Percentiles rank a stretch among this genome's conserved stretches.
Conservation (phyloP, 495 filamentous ascomycete species). For the Penicillium angulare region DNA sequence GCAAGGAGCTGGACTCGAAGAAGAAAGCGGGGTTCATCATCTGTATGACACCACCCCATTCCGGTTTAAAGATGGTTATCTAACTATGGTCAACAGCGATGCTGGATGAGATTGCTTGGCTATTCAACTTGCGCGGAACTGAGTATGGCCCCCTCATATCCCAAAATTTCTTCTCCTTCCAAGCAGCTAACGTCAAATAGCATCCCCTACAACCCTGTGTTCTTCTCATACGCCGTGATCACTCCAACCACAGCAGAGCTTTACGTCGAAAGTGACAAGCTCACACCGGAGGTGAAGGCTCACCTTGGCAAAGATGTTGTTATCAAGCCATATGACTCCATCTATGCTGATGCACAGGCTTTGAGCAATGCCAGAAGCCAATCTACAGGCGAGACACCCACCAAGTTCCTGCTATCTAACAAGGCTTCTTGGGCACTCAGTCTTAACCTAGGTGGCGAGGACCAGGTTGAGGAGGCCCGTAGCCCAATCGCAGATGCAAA, state of each 20-base stretch:
- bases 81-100: slow-evolving; percentile 52
- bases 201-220: slow-evolving; percentile 98
- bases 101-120: slow-evolving; percentile 97
- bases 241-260: slow-evolving; percentile 79
- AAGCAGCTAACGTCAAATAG: slow-evolving; percentile 31
- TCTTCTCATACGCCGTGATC: slow-evolving; percentile 93
- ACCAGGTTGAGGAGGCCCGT: slow-evolving; percentile 78
- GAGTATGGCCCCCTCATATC: slow-evolving; percentile 54
- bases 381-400: slow-evolving; percentile 31
- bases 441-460: slow-evolving; percentile 82
- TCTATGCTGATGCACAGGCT: slow-evolving; percentile 73
- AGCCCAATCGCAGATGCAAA: slow-evolving; percentile 93
- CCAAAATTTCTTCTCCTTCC: not conserved
- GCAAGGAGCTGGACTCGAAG: slow-evolving; percentile 90
- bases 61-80: not conserved
- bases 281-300: slow-evolving; percentile 63
- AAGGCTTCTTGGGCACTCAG: slow-evolving; percentile 93
- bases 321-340: slow-evolving; percentile 79
- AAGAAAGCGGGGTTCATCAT: slow-evolving; percentile 86
- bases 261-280: slow-evolving; percentile 79
- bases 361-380: slow-evolving; percentile 47
- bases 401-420: slow-evolving; percentile 84
- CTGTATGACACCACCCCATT: slow-evolving; percentile 46
- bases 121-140: slow-evolving; percentile 93
- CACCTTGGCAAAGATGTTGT: slow-evolving; percentile 72